A percentile compares a stretch with the other conserved stretches of the same genome.
Conservation (phyloP, 176 grass and related monocot genomes). For the Oryza meyeriana region DNA sequence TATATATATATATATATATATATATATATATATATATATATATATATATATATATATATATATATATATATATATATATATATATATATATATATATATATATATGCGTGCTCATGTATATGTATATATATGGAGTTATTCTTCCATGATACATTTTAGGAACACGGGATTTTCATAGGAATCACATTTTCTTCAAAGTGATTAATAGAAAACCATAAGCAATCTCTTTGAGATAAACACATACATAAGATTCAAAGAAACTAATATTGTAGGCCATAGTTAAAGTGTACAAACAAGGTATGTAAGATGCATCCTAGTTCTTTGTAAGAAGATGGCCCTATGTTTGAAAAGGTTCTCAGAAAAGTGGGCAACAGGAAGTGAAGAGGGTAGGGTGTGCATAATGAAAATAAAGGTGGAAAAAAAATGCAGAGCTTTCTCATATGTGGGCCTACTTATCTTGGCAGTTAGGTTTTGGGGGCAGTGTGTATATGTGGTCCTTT, state of each 20-base stretch:
- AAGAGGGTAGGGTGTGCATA: background rate
- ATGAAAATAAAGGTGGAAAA: background rate
- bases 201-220: background rate
- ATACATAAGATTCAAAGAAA: background rate
- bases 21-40: background rate
- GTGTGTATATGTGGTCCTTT: constrained; percentile 27
- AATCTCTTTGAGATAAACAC: background rate
- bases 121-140: too few species aligned
- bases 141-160: too few species aligned
- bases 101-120: too few species aligned
- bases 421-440: background rate
- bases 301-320: background rate
- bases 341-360: constrained; percentile 2
- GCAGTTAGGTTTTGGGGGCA: constrained; percentile 27
- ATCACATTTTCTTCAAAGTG: too few species aligned
- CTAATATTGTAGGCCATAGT: background rate
- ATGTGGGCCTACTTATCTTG: constrained; percentile 18
- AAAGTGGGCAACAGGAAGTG: background rate
- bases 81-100: too few species aligned
- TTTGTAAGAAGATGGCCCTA: background rate
- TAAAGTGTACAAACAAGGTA: background rate
- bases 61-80: background rate
- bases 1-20: background rate
- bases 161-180: too few species aligned
- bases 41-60: background rate